A percentile compares a stretch with the other conserved stretches of the same genome.
These are phyloP conservation scores for Vigna nakashimae DNA, from an alignment of 306 rosid genomes.

Conservation along the genomic window DNA sequence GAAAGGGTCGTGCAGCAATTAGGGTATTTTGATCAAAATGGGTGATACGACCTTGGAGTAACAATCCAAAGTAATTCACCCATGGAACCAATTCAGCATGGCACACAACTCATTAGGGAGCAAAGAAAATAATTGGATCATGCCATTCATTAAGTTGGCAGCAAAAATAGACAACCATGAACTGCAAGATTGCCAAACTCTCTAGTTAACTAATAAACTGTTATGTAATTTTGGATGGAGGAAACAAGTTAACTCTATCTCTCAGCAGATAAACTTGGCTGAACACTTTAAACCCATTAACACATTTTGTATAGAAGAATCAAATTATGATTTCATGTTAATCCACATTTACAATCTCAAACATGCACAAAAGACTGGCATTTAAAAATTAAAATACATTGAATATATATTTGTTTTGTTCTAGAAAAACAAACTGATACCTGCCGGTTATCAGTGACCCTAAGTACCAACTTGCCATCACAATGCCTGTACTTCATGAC, in stretches of 20 bases:
- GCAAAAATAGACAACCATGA: neutral
- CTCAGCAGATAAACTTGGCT: neutral
- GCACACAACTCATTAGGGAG: neutral
- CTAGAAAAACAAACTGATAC: too few relatives aligned
- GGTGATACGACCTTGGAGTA: neutral
- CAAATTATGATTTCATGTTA: neutral
- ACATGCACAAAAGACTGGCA: neutral
- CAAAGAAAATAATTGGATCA: neutral
- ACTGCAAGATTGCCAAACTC: neutral
- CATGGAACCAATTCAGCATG: neutral
- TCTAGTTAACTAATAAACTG: neutral
- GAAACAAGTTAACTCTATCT: neutral
- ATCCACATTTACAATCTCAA: constrained; percentile 6
- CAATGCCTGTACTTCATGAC: too few relatives aligned
- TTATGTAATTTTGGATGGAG: too few relatives aligned
- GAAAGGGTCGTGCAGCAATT: neutral
- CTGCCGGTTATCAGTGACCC: too few relatives aligned
- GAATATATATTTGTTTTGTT: too few relatives aligned
- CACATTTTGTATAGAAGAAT: neutral
- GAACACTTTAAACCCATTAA: neutral
- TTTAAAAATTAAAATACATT: too few relatives aligned
- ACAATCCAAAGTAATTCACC: neutral
- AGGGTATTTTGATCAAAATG: neutral
- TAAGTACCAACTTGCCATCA: too few relatives aligned
- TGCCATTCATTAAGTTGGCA: neutral